Evolutionary conservation across 2,329 filamentous ascomycete genomes (phyloP).

Genomic region (Aspergillus flavus): DNA sequence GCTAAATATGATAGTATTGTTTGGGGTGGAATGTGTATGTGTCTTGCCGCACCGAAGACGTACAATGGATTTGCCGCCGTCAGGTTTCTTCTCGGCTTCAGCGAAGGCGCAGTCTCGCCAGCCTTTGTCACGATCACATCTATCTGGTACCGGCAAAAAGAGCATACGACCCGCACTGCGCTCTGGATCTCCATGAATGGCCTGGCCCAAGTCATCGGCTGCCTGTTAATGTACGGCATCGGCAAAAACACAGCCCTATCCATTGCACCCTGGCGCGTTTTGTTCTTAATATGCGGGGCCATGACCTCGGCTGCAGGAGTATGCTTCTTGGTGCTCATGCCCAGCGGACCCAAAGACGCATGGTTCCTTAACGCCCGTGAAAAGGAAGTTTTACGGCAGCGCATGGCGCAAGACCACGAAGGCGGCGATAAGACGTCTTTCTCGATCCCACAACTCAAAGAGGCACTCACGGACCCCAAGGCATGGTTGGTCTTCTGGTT

Average conservation of each 20-base stretch:
- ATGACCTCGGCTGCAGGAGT: not conserved
- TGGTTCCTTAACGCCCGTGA: not conserved
- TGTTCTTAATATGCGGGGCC: not conserved
- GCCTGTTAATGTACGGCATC: slow-evolving; percentile 55
- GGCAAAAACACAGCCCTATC: slow-evolving; percentile 41
- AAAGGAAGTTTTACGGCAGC: not conserved
- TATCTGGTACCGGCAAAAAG: slow-evolving; percentile 21
- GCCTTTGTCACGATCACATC: slow-evolving; percentile 52
- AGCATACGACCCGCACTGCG: slow-evolving; percentile 13
- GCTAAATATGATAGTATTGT: not conserved
- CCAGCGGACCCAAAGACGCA: not conserved
- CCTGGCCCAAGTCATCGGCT: slow-evolving; percentile 50
- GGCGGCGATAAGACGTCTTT: not conserved
- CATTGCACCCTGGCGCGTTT: not conserved
- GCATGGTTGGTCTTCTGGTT: not conserved
- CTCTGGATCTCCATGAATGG: slow-evolving; percentile 50
- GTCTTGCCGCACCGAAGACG: slow-evolving; percentile 34
- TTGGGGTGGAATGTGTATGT: not conserved
- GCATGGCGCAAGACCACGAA: not conserved
- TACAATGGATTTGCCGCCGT: slow-evolving; percentile 45
- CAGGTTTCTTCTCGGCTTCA: slow-evolving; percentile 49
- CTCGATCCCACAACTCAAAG: not conserved
- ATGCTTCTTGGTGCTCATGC: not conserved
- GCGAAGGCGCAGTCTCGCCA: slow-evolving; percentile 49
- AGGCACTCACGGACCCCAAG: not conserved